Evolutionary conservation across 495 filamentous ascomycete species (phyloP), one percentile per base, ranked within the genome.

Genomic region (Penicillium desertorum): DNA sequence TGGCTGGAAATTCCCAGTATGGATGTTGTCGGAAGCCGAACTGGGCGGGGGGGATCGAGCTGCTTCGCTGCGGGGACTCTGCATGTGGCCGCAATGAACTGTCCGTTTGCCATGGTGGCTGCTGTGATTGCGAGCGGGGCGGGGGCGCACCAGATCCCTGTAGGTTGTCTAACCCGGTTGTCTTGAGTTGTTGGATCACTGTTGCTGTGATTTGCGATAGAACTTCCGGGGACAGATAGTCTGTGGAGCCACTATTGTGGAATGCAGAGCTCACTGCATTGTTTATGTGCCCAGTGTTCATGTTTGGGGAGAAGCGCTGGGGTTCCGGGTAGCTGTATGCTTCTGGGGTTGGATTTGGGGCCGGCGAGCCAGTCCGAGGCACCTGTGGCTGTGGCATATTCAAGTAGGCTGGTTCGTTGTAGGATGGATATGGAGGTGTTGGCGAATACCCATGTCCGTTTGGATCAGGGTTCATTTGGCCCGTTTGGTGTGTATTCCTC

Each of bases 151-250:
- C 59, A 30, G 67, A 57, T 23, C 61, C 56, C 44, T 66, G 72
- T 29, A 66, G 11, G 30, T 63, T 72, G 23, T 76, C 71, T 41
- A 81, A 53, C 5, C 77, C 78, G 10, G 65, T 70, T 22, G 72
- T 71, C 58, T 79, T 76, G 8, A 83, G 70, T 45, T 82, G 78
- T 57, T 83, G 79, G 46, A 83, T 78, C 2, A 83, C 80, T 14
- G 67, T 81, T 30, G 79, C 75, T 1, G 80, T 83, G 51, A 79
- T 76, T 56, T 81, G 78, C 23, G 75, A 71, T 37, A 83, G 62
- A 4, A 82, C 61, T 8, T 83, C 80, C 1, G 79, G 80, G 2
- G 79, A 74, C 14, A 81, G 56, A 41, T 79, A 75, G 19, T 62
- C 62, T 1, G 71, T 56, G 17, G 67, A 65, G 36, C 72, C 70